A percentile compares a stretch with the other conserved stretches of the same genome.
phyloP scores from a whole-genome alignment of 495 filamentous ascomycete genomes.

The Trichoderma parareesei region DNA sequence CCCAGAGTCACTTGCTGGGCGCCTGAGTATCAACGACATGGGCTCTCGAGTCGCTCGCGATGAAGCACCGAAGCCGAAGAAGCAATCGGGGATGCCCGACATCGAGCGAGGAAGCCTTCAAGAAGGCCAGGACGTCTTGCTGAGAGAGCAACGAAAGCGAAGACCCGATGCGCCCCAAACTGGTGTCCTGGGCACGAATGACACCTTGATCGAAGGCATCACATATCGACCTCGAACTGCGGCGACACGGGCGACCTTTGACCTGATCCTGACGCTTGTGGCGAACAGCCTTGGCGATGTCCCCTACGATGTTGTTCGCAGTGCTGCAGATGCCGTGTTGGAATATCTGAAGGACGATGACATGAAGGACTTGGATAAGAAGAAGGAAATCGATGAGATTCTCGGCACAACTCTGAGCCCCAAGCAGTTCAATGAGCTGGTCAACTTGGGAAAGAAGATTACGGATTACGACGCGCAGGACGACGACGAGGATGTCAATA shows the following conservation, averaged over 20 bases:
- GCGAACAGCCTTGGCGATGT: conserved; percentile 87
- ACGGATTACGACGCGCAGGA: conserved; percentile 97
- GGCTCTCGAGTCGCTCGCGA: conserved; percentile 75
- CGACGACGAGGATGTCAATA: conserved; percentile 83
- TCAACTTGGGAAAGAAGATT: conserved; percentile 97
- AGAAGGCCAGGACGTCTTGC: conserved; percentile 80
- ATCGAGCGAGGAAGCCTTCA: conserved; percentile 70
- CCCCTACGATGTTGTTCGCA: conserved; percentile 80
- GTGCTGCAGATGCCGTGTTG: conserved; percentile 88
- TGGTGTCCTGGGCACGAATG: conserved; percentile 76
- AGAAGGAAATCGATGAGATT: conserved; percentile 93
- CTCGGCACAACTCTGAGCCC: conserved; percentile 71
- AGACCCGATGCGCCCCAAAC: conserved; percentile 67
- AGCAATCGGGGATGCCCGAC: conserved; percentile 51
- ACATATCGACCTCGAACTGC: conserved; percentile 83
- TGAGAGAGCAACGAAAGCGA: conserved; percentile 80
- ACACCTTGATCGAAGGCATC: conserved; percentile 77
- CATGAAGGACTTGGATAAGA: conserved; percentile 96
- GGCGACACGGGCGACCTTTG: conserved; percentile 90
- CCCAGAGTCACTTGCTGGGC: conserved; percentile 91
- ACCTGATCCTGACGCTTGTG: conserved; percentile 87
- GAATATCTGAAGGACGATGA: conserved; percentile 92
- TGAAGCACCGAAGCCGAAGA: conserved; percentile 70
- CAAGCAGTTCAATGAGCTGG: conserved; percentile 93
- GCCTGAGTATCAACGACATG: conserved; percentile 91